A percentile compares a stretch with the other conserved stretches of the same genome.
Evolutionary conservation across 176 grass and related monocot genomes (phyloP).

Genomic region (Calamus simplicifolius): DNA sequence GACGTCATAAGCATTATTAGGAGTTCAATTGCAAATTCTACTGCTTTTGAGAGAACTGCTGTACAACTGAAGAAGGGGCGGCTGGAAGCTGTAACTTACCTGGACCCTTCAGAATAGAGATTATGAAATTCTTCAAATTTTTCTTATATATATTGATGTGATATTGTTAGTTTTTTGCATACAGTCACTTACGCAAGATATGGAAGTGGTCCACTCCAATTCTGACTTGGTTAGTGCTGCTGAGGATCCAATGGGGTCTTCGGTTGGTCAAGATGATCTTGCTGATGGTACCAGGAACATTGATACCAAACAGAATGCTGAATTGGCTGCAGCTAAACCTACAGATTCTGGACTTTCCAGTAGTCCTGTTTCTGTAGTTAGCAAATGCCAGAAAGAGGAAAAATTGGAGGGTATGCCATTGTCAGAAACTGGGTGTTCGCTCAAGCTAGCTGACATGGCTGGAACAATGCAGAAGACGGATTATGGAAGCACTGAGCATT

Average conservation of each 20-base stretch:
- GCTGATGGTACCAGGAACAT: too few species aligned
- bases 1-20: slow-evolving; percentile 36
- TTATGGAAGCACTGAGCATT: slow-evolving; percentile 15
- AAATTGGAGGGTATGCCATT: slow-evolving; percentile 2
- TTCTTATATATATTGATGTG: background rate
- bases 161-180: background rate
- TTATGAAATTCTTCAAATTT: too few species aligned
- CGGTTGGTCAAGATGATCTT: background rate
- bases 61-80: slow-evolving; percentile 58
- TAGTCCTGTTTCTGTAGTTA: background rate
- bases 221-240: background rate
- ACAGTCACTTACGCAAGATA: background rate
- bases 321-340: too few species aligned
- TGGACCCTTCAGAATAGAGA: background rate
- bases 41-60: slow-evolving; percentile 49
- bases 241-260: background rate
- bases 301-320: too few species aligned
- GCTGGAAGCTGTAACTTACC: slow-evolving; percentile 20
- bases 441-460: slow-evolving; percentile 4
- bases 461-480: slow-evolving; percentile 24
- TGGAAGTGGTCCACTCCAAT: background rate
- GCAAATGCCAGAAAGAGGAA: slow-evolving; percentile 1
- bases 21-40: slow-evolving; percentile 44
- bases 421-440: background rate
- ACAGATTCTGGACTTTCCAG: background rate